Percentiles rank a stretch among this genome's conserved stretches.
Conservation (phyloP, 176 grass and related monocot genomes). For the Aegilops longissima region DNA sequence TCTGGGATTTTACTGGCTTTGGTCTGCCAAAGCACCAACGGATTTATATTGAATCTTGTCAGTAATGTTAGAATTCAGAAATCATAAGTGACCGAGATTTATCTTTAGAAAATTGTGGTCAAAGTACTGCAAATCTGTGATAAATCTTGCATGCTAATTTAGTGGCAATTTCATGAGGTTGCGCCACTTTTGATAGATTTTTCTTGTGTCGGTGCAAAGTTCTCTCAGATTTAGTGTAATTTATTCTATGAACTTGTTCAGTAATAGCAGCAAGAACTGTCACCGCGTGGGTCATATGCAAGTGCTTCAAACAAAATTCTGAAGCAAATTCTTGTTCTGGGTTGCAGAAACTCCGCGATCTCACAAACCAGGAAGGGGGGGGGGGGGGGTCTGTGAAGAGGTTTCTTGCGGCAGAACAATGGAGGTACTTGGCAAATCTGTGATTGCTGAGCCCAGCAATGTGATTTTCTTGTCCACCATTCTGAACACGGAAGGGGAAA, state of each 20-base stretch:
- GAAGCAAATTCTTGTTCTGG: slow-evolving; percentile 71
- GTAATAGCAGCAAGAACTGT: slow-evolving; percentile 13
- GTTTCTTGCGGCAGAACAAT: slow-evolving; percentile 42
- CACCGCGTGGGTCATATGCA: slow-evolving; percentile 15
- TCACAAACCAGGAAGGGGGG: slow-evolving; percentile 24
- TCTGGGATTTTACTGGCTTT: neutral
- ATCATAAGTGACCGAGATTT: neutral
- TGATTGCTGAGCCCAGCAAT: slow-evolving; percentile 96
- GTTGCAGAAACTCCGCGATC: slow-evolving; percentile 69
- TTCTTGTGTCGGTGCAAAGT: too few relatives aligned
- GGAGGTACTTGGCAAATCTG: slow-evolving; percentile 95
- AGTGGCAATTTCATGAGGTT: neutral
- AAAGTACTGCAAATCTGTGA: neutral
- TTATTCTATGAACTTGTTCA: neutral
- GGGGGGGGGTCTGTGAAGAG: slow-evolving; percentile 33
- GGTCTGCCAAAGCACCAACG: neutral
- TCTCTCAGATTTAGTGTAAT: too few relatives aligned
- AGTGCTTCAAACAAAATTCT: slow-evolving; percentile 46
- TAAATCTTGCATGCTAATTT: neutral
- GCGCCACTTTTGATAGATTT: too few relatives aligned
- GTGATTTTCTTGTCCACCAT: slow-evolving; percentile 96
- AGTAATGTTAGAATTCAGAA: neutral
- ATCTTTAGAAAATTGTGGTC: neutral
- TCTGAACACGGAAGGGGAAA: slow-evolving; percentile 78
- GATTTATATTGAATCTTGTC: neutral